phyloP scores from a whole-genome alignment of 1,139 yeast species.

The Pichia sp. region DNA sequence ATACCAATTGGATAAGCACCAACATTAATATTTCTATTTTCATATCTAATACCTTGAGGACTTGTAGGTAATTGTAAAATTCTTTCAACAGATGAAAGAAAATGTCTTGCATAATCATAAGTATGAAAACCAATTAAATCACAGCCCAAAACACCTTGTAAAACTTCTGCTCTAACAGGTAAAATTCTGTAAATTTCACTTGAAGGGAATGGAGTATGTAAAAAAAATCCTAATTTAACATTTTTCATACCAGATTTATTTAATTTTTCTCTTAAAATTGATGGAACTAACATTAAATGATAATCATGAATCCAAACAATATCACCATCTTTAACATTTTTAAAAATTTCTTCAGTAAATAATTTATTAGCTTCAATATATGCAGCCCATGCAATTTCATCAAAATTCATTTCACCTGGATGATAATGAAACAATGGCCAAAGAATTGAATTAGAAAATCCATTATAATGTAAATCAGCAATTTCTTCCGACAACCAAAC shows the following conservation, averaged over 20 bases:
- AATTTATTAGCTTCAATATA: conserved; percentile 87
- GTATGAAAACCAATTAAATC: conserved; percentile 97
- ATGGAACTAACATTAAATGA: conserved; percentile 92
- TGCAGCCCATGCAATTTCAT: conserved; percentile 97
- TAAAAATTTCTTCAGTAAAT: conserved; percentile 72
- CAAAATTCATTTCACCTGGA: conserved; percentile 98
- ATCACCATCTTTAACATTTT: conserved; percentile 73
- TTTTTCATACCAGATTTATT: conserved; percentile 39
- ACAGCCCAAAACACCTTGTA: conserved; percentile 88
- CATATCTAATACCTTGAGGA: conserved; percentile 85
- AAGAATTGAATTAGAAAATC: conserved; percentile 82
- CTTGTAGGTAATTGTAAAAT: conserved; percentile 76
- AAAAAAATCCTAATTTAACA: conserved; percentile 82
- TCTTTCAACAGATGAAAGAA: conserved; percentile 84
- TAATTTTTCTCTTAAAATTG: conserved; percentile 68
- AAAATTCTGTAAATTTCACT: conserved; percentile 92
- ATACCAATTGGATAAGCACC: conserved; percentile 99
- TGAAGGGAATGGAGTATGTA: conserved; percentile 98
- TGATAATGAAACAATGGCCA: conserved; percentile 99
- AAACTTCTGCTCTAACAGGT: conserved; percentile 90
- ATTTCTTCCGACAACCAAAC: conserved; percentile 79
- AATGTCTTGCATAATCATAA: conserved; percentile 99
- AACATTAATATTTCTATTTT: conserved; percentile 72
- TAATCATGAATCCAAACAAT: conserved; percentile 89
- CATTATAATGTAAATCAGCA: conserved; percentile 95